A percentile compares a stretch with the other conserved stretches of the same genome.
phyloP scores from a whole-genome alignment of 495 filamentous ascomycete genomes.

The Talaromyces wortmannii region DNA sequence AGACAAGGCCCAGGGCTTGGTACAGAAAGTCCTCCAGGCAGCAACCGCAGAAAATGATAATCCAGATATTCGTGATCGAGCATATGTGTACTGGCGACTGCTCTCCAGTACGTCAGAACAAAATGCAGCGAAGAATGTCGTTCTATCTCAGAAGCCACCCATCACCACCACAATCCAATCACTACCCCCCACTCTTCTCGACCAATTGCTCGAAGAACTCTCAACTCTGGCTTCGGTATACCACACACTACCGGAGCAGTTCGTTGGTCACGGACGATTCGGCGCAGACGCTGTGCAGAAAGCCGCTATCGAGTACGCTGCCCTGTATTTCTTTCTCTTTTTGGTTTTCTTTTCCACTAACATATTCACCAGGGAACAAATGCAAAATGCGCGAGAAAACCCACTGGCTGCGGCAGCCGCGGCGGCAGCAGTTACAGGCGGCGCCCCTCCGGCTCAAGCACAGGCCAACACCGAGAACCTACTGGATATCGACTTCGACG shows the following conservation, averaged over 20 bases:
- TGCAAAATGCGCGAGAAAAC: constrained; percentile 86
- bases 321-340: constrained; percentile 4
- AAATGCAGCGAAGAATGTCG: constrained; percentile 77
- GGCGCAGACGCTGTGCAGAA: constrained; percentile 92
- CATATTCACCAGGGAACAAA: constrained; percentile 55
- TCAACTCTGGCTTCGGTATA: constrained; percentile 99
- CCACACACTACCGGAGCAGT: constrained; percentile 94
- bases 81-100: constrained; percentile 97
- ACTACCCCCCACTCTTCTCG: constrained; percentile 73
- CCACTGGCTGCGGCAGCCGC: constrained; percentile 83
- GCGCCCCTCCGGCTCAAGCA: constrained; percentile 35
- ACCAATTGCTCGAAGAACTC: constrained; percentile 79
- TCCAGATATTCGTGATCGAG: constrained; percentile 91
- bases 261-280: constrained; percentile 90
- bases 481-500: constrained; percentile 97
- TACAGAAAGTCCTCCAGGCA: constrained; percentile 86
- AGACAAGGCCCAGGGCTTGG: constrained; percentile 83
- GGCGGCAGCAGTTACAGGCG: constrained; percentile 57
- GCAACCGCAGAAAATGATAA: constrained; percentile 95
- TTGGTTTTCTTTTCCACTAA: constrained; percentile 5
- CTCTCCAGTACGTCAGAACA: constrained; percentile 80
- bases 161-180: constrained; percentile 91
- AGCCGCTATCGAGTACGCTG: constrained; percentile 75
- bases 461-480: constrained; percentile 89
- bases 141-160: constrained; percentile 88